phyloP scores from a whole-genome alignment of 2,329 filamentous ascomycete genomes.

The Hymenoscyphus fraxineus region DNA sequence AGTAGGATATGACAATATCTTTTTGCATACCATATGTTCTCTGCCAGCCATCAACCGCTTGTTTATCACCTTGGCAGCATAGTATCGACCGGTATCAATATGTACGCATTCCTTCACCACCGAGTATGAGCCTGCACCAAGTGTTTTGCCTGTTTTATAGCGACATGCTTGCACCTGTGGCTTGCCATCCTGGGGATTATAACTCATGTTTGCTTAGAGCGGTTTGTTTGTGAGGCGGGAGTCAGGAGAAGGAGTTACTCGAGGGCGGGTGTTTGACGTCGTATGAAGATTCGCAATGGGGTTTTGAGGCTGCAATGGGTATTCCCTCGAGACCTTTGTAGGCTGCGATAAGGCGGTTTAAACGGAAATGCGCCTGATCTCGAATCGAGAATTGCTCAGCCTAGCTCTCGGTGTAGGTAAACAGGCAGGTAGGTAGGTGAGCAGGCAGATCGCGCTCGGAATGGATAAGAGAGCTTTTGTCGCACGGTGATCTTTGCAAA shows the following conservation, averaged over 20 bases:
- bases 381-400: neutral
- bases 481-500: neutral
- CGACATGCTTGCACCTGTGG: conserved; percentile 77
- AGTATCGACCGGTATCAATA: conserved; percentile 95
- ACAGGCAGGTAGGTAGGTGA: too few relatives aligned
- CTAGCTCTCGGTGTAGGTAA: neutral
- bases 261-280: neutral
- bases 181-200: conserved; percentile 26
- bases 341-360: conserved; percentile 4
- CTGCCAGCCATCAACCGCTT: conserved; percentile 95
- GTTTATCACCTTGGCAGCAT: conserved; percentile 99
- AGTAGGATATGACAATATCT: neutral
- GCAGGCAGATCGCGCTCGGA: neutral
- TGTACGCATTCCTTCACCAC: conserved; percentile 99
- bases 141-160: conserved; percentile 97
- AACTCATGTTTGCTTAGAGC: conserved; percentile 23
- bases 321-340: neutral
- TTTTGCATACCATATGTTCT: conserved; percentile 81
- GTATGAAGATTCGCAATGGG: neutral
- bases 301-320: neutral
- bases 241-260: neutral
- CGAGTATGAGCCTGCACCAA: conserved; percentile 94
- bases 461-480: neutral
- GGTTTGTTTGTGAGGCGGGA: neutral
- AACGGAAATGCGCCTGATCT: neutral